Percentiles rank a stretch among this genome's conserved stretches.
Evolutionary conservation across 176 grass and related monocot species (phyloP).

Genomic region (Oryza australiensis): DNA sequence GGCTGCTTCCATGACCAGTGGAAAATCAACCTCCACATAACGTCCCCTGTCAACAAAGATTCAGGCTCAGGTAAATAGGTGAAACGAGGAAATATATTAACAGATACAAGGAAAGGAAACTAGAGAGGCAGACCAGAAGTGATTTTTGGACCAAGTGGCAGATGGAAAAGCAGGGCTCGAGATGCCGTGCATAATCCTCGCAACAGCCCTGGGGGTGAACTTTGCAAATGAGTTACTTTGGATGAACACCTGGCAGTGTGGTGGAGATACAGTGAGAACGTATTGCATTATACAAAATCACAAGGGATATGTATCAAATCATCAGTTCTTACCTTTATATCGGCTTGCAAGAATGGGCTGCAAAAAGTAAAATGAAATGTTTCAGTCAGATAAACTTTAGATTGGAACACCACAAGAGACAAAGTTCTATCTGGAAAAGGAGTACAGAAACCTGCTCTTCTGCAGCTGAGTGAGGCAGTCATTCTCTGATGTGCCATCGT

Average conservation of each 20-base stretch:
- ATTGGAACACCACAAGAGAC: neutral
- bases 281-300: neutral
- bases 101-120: neutral
- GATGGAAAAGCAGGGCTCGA: constrained; percentile 81
- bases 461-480: constrained; percentile 35
- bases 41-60: constrained; percentile 54
- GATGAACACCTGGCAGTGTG: constrained; percentile 70
- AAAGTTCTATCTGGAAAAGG: constrained; percentile 28
- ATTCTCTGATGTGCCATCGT: constrained; percentile 20
- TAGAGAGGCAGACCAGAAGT: constrained; percentile 63
- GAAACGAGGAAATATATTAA: neutral
- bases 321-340: constrained; percentile 70
- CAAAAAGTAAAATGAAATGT: constrained; percentile 34
- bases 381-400: constrained; percentile 12
- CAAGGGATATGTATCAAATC: neutral
- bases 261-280: neutral
- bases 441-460: constrained; percentile 60
- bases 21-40: constrained; percentile 87
- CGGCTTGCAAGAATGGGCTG: constrained; percentile 85
- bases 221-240: constrained; percentile 80
- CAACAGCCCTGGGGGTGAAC: constrained; percentile 86
- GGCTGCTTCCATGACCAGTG: constrained; percentile 84
- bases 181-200: constrained; percentile 93
- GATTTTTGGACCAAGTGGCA: constrained; percentile 76
- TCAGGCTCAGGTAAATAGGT: neutral